Base-by-base conservation (phyloP, 1,139 yeast genomes). In the Taphrina sp. region DNA sequence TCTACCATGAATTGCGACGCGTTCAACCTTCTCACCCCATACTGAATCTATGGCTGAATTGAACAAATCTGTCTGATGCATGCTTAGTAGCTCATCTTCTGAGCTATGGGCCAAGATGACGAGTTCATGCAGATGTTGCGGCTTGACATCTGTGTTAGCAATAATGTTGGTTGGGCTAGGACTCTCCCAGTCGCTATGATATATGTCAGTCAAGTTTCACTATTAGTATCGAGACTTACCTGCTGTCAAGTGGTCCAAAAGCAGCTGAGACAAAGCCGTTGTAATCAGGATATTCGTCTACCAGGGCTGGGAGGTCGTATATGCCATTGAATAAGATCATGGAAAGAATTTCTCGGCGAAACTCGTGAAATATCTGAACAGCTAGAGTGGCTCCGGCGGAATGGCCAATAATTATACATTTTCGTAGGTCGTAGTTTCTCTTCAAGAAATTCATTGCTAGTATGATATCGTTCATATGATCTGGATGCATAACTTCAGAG, bases 371-470 rank as follows among this genome's bases (percentile, higher is more conserved):
- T 4, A 81, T 64, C 65, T 86, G 94, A 29, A 84, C 70, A 1
- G 79, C 74, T 45, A 88, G 66, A 2, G 86, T 81, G 0, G 92
- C 88, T 0, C 96, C 95, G 1, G 83, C 95, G 0, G 95, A 85
- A 68, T 88, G 95, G 0, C 95, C 95, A 3, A 80, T 74, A 4
- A 81, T 59, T 58, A 72, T 45, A 16, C 74, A 60, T 17, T 70
- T 61, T 2, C 65, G 60, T 2, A 80, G 66, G 2, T 59, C 56
- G 49, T 64, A 64, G 19, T 64, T 59, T 8, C 58, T 34, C 16
- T 58, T 45, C 3, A 75, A 61, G n/a, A 63, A 61, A 8, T 64
- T 57, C 8, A 85, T 62, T 0, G 81, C 86, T 0, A 46, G 57
- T 0, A 74, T 52, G 2, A 83, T 79, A 62, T 87, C 95, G 0